Evolutionary conservation across 371 early-diverging fungal species (phyloP).

Genomic region (Mortierella sp.): DNA sequence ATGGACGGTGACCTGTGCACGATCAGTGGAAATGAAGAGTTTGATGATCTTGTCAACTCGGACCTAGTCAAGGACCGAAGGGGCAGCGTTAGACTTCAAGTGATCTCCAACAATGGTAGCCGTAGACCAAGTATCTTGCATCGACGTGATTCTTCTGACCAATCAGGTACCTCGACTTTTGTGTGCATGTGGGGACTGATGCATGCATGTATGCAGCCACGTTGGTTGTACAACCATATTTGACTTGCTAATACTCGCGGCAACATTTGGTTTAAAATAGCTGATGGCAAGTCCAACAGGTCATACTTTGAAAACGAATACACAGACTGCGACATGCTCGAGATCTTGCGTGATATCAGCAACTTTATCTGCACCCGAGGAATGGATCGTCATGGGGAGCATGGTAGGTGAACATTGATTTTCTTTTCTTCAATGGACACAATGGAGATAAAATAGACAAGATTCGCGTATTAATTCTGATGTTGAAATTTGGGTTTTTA

Average conservation of each 20-base stretch:
- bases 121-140: slow-evolving; percentile 43
- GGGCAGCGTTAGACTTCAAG: slow-evolving; percentile 39
- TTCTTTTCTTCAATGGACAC: too few relatives aligned
- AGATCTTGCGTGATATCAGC: slow-evolving; percentile 63
- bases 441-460: too few relatives aligned
- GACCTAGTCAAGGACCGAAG: slow-evolving; percentile 47
- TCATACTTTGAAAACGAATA: slow-evolving; percentile 44
- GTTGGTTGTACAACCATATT: not conserved
- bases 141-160: slow-evolving; percentile 44
- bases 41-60: slow-evolving; percentile 52
- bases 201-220: too few relatives aligned
- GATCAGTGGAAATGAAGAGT: slow-evolving; percentile 42
- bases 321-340: slow-evolving; percentile 56
- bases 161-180: slow-evolving; percentile 45
- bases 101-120: slow-evolving; percentile 22
- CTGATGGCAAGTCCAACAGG: slow-evolving; percentile 11
- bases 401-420: slow-evolving; percentile 7
- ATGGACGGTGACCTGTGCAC: slow-evolving; percentile 55
- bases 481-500: not conserved
- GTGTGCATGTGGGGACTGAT: slow-evolving; percentile 21
- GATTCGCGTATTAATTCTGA: not conserved
- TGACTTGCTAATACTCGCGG: not conserved
- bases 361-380: slow-evolving; percentile 59
- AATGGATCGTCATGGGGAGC: slow-evolving; percentile 38
- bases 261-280: too few relatives aligned